Percentiles rank a stretch among this genome's conserved stretches.
These are phyloP conservation scores for Thielaviopsis populi DNA, from an alignment of 2,329 filamentous ascomycete species.

Conservation along the genomic window DNA sequence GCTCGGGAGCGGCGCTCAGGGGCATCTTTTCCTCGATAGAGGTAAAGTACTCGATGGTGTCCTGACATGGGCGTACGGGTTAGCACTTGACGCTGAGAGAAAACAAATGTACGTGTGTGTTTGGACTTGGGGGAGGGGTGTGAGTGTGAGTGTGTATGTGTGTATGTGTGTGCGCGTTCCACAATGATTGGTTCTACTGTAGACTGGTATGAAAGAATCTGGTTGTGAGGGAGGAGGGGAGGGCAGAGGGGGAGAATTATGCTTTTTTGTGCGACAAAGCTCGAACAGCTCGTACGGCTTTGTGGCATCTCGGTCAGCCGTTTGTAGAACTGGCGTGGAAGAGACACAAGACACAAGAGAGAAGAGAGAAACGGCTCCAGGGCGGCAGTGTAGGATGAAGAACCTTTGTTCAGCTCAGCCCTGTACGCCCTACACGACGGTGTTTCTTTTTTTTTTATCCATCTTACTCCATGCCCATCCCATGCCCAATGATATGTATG, in stretches of 20 bases:
- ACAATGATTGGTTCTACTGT: not conserved
- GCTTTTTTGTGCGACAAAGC: not conserved
- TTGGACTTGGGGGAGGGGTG: not conserved
- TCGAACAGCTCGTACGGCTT: not conserved
- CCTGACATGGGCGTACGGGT: constrained; percentile 27
- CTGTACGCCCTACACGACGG: not conserved
- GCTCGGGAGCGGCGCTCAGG: constrained; percentile 82
- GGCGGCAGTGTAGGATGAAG: constrained; percentile 1
- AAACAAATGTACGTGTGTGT: not conserved
- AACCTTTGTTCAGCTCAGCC: constrained; percentile 3
- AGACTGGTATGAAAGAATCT: not conserved
- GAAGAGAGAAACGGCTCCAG: not conserved
- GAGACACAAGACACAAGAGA: not conserved
- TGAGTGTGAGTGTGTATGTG: not conserved
- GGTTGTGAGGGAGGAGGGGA: not conserved
- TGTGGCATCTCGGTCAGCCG: not conserved
- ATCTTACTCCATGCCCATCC: not conserved
- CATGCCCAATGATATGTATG: not conserved
- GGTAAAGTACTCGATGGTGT: constrained; percentile 88
- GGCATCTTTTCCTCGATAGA: constrained; percentile 87
- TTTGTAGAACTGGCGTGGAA: not conserved
- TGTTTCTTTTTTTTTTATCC: not conserved
- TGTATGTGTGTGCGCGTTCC: no score
- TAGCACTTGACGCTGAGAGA: not conserved
- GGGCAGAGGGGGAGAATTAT: not conserved